A percentile compares a stretch with the other conserved stretches of the same genome.
These are phyloP conservation scores for Gastrolobium bilobum DNA, from an alignment of 306 rosid genomes.

Conservation along the genomic window DNA sequence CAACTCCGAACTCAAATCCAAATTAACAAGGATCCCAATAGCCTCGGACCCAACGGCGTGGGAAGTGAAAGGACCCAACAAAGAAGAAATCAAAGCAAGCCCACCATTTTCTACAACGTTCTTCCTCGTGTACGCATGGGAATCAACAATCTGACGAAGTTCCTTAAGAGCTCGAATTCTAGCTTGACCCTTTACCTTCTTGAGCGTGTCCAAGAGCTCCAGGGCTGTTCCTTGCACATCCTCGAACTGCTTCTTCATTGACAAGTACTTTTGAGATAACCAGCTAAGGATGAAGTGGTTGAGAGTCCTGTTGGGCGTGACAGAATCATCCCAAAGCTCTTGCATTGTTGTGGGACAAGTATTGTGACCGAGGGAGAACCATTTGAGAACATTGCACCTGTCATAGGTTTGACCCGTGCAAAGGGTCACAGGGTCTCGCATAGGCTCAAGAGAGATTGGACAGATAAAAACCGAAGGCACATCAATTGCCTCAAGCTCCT, in stretches of 20 bases:
- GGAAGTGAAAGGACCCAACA: conserved; percentile 83
- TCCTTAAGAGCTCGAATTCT: conserved; percentile 74
- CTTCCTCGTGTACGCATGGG: conserved; percentile 58
- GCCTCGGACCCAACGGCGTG: conserved; percentile 85
- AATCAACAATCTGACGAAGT: conserved; percentile 57
- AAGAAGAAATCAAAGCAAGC: conserved; percentile 57
- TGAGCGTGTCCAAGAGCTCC: conserved; percentile 65
- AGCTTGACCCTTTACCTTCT: conserved; percentile 78
- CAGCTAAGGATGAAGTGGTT: conserved; percentile 68
- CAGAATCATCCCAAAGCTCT: conserved; percentile 81
- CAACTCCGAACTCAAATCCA: conserved; percentile 60
- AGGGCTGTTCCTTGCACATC: conserved; percentile 72
- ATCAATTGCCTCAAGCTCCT: conserved; percentile 68
- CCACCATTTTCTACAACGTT: conserved; percentile 62
- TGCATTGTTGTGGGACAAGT: conserved; percentile 94
- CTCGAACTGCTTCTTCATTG: conserved; percentile 73
- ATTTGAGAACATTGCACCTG: conserved; percentile 75
- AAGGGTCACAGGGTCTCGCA: conserved; percentile 87
- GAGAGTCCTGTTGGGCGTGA: conserved; percentile 76
- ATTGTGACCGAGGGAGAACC: conserved; percentile 80
- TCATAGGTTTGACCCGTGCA: conserved; percentile 95
- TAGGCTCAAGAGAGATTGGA: conserved; percentile 83
- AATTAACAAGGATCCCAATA: conserved; percentile 72
- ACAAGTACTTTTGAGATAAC: conserved; percentile 69
- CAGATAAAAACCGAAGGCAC: conserved; percentile 81